phyloP scores from a whole-genome alignment of 2,329 filamentous ascomycete species.

The Fusarium sp. region DNA sequence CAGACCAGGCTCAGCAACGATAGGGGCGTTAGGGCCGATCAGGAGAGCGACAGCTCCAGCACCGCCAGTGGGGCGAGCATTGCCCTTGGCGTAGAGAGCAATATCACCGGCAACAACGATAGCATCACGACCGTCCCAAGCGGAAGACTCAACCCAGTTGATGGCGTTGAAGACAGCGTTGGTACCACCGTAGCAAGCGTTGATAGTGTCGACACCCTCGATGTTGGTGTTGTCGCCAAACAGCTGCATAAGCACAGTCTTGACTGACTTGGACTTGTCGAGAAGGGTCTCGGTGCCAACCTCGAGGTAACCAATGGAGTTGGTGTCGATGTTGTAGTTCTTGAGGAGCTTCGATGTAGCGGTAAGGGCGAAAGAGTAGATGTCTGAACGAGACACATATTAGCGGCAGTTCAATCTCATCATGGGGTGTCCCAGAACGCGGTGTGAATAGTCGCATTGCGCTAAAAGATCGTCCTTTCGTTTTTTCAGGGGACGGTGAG shows the following conservation, averaged over 20 bases:
- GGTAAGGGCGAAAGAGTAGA: slow-evolving; percentile 88
- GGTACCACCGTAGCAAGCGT: slow-evolving; percentile 89
- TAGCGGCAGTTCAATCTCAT: slow-evolving; percentile 30
- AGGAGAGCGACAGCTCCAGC: slow-evolving; percentile 84
- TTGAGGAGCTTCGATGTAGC: slow-evolving; percentile 81
- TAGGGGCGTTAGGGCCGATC: slow-evolving; percentile 81
- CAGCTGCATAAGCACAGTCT: slow-evolving; percentile 89
- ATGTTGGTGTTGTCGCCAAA: slow-evolving; percentile 87
- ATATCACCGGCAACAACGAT: slow-evolving; percentile 87
- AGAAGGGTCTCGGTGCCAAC: slow-evolving; percentile 88
- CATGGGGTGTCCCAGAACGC: slow-evolving; percentile 7
- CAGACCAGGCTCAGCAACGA: slow-evolving; percentile 83
- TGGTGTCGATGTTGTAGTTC: slow-evolving; percentile 86
- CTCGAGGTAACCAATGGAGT: slow-evolving; percentile 83
- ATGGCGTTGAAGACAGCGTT: slow-evolving; percentile 86
- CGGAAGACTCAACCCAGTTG: slow-evolving; percentile 89
- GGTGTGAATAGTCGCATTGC: slow-evolving; percentile 22
- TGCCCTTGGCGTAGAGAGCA: slow-evolving; percentile 86
- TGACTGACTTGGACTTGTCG: slow-evolving; percentile 93
- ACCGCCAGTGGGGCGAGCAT: slow-evolving; percentile 84
- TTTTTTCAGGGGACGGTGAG: slow-evolving; percentile 25
- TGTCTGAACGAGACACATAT: slow-evolving; percentile 67
- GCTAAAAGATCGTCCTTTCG: slow-evolving; percentile 14
- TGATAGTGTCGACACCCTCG: slow-evolving; percentile 85
- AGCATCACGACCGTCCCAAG: slow-evolving; percentile 86